Evolutionary conservation across 2,329 filamentous ascomycete genomes (phyloP).

Genomic region (Fusarium dimerum): DNA sequence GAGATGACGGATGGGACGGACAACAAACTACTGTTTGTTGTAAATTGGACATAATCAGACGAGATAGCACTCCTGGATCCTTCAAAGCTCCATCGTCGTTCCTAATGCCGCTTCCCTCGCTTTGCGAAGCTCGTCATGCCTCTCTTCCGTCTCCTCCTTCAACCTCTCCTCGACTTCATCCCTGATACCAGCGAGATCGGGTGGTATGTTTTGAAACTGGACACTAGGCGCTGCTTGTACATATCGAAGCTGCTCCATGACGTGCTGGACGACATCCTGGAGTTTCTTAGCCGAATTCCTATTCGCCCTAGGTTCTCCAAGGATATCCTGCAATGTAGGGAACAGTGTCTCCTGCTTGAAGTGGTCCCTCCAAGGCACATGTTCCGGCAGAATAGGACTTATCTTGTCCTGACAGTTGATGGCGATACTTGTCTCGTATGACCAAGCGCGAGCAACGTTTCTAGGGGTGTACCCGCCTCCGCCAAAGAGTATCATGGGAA

Average conservation of each 20-base stretch:
- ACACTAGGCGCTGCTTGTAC: constrained; percentile 84
- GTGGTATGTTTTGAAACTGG: constrained; percentile 78
- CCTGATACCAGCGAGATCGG: constrained; percentile 68
- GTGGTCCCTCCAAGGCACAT: constrained; percentile 83
- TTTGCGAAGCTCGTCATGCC: constrained; percentile 53
- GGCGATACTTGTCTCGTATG: constrained; percentile 91
- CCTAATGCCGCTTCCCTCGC: constrained; percentile 60
- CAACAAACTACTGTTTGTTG: not conserved
- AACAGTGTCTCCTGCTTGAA: constrained; percentile 89
- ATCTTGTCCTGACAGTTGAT: constrained; percentile 74
- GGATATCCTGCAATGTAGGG: constrained; percentile 74
- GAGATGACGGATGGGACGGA: not conserved
- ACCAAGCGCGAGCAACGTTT: constrained; percentile 96
- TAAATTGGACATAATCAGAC: too few relatives aligned
- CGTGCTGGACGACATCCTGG: constrained; percentile 72
- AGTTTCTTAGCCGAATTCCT: constrained; percentile 77
- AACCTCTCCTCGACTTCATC: constrained; percentile 69
- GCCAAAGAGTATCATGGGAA: constrained; percentile 88
- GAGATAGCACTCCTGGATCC: not conserved
- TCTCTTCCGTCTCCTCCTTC: constrained; percentile 64
- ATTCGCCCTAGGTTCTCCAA: constrained; percentile 71
- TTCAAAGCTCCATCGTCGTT: constrained; percentile 54
- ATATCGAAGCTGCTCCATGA: constrained; percentile 84
- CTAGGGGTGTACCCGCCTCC: constrained; percentile 95
- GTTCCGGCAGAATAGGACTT: constrained; percentile 69